Percentiles rank a stretch among this genome's conserved stretches.
Evolutionary conservation across 805 yeast genomes (phyloP).

Genomic region (Metschnikowia lachancei): DNA sequence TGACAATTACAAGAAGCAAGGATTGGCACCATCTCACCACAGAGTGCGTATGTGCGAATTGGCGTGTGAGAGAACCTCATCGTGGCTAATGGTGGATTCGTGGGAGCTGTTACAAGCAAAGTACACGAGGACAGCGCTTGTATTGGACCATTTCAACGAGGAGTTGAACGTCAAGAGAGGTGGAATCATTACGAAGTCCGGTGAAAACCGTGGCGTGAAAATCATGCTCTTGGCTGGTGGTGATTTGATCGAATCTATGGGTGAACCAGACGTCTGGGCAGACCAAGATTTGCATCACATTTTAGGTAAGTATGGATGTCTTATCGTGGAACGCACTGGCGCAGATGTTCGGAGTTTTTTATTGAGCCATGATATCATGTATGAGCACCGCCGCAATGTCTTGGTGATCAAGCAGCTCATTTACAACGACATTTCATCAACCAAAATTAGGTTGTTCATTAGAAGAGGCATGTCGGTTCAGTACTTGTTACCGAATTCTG

Average conservation of each 20-base stretch:
- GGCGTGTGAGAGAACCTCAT: constrained; percentile 93
- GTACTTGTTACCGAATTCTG: constrained; percentile 88
- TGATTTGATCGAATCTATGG: constrained; percentile 96
- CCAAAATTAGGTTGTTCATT: constrained; percentile 88
- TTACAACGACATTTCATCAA: constrained; percentile 92
- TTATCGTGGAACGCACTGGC: constrained; percentile 96
- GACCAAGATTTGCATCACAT: constrained; percentile 93
- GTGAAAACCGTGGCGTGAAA: constrained; percentile 75
- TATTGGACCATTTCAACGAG: constrained; percentile 92
- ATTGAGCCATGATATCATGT: constrained; percentile 93
- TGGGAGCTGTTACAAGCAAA: constrained; percentile 94
- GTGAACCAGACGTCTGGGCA: constrained; percentile 99
- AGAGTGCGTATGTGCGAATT: constrained; percentile 97
- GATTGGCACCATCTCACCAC: constrained; percentile 83
- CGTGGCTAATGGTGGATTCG: constrained; percentile 99
- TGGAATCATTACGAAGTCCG: constrained; percentile 64
- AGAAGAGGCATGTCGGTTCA: constrained; percentile 97
- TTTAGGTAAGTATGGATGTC: constrained; percentile 91
- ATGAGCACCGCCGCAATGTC: constrained; percentile 90
- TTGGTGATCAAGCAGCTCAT: constrained; percentile 93
- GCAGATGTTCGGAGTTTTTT: constrained; percentile 91
- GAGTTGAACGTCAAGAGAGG: constrained; percentile 89
- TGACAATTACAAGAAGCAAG: constrained; percentile 90
- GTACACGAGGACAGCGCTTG: constrained; percentile 92
- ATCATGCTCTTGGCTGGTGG: constrained; percentile 98